A percentile compares a stretch with the other conserved stretches of the same genome.
Conservation (phyloP, 805 yeast genomes). For the Sungouiella blattae region DNA sequence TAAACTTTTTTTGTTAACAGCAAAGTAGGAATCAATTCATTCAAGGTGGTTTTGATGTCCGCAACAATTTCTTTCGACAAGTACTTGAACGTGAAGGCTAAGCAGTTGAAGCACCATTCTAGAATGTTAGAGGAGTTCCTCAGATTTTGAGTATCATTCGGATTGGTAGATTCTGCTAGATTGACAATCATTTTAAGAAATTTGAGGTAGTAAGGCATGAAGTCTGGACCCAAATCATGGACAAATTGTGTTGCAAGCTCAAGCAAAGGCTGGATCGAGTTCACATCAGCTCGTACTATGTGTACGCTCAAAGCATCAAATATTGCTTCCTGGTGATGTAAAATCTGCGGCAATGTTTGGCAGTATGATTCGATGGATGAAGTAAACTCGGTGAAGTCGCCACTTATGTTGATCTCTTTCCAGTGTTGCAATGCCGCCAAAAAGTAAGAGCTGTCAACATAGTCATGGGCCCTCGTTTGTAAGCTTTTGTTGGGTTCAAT, state of each 20-base stretch:
- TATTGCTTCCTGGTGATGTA: constrained; percentile 66
- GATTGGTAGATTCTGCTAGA: constrained; percentile 37
- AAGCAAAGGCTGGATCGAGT: constrained; percentile 74
- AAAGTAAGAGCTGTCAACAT: constrained; percentile 75
- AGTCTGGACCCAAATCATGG: constrained; percentile 91
- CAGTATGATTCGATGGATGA: constrained; percentile 50
- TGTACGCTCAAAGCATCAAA: constrained; percentile 46
- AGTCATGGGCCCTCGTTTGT: constrained; percentile 59
- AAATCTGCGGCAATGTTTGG: constrained; percentile 75
- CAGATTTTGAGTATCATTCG: constrained; percentile 50
- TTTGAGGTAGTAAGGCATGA: constrained; percentile 61
- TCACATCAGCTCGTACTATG: constrained; percentile 55
- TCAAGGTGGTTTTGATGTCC: constrained; percentile 69
- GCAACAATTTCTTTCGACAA: constrained; percentile 60
- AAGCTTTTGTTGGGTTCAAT: constrained; percentile 68
- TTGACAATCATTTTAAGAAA: constrained; percentile 50
- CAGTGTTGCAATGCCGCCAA: constrained; percentile 78
- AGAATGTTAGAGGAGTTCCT: constrained; percentile 57
- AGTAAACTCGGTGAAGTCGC: constrained; percentile 61
- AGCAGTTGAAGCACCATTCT: constrained; percentile 79
- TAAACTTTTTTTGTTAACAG: constrained; percentile 55
- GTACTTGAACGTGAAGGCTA: constrained; percentile 89
- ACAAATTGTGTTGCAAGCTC: constrained; percentile 80
- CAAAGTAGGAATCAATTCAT: constrained; percentile 59
- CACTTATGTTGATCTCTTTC: constrained; percentile 81